Conservation (phyloP, 495 filamentous ascomycete species). For the Penicillium ucsense region DNA sequence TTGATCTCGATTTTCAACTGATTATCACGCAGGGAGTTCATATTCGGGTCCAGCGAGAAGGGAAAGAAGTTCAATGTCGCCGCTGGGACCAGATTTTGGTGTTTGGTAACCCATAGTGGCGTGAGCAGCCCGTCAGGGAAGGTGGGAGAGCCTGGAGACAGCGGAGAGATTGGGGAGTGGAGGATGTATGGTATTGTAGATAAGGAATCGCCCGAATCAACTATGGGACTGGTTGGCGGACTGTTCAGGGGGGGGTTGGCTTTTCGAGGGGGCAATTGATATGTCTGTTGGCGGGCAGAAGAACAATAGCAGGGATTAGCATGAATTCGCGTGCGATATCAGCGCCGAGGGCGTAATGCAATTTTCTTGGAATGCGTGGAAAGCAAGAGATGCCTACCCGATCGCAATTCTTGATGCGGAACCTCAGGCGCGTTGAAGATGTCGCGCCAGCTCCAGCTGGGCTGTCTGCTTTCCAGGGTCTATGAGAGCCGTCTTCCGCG, state of each 20-base stretch:
- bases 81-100: conserved; percentile 70
- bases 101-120: conserved; percentile 72
- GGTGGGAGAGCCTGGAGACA: conserved; percentile 67
- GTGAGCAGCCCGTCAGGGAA: conserved; percentile 84
- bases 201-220: conserved; percentile 34
- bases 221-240: conserved; percentile 37
- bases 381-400: conserved; percentile 51
- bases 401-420: conserved; percentile 60
- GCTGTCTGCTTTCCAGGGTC: conserved; percentile 45
- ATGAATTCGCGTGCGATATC: background rate
- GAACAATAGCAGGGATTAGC: conserved; percentile 6
- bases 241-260: conserved; percentile 46
- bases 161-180: conserved; percentile 81
- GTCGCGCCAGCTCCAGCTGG: conserved; percentile 23
- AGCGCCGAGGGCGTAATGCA: no score
- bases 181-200: conserved; percentile 41
- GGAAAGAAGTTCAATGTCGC: conserved; percentile 68
- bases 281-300: conserved; percentile 31
- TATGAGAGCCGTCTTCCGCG: conserved; percentile 51
- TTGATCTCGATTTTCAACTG: conserved; percentile 84
- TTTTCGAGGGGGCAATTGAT: conserved; percentile 53
- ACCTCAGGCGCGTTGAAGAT: conserved; percentile 24
- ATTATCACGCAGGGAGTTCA: conserved; percentile 69
- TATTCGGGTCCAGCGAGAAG: conserved; percentile 57
- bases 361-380: no score